Conservation (phyloP, 148 eudicot species). For the Cornus florida region DNA sequence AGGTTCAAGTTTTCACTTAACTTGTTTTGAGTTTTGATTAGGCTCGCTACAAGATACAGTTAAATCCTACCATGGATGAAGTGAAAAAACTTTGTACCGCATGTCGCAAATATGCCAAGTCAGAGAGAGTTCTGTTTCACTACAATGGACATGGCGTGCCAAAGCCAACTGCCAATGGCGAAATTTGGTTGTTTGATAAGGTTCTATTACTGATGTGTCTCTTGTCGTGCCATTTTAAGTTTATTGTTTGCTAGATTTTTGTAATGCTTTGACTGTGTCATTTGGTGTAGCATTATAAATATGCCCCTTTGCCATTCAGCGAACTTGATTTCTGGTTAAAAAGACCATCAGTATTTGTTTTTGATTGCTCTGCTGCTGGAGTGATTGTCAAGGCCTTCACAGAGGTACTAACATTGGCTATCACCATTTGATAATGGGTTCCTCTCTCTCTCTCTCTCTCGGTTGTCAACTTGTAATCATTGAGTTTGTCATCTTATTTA, state of each 20-base stretch:
- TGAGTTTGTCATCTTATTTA: constrained; percentile 12
- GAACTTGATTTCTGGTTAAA: constrained; percentile 94
- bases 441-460: background rate
- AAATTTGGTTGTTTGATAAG: constrained; percentile 97
- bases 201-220: constrained; percentile 32
- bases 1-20: background rate
- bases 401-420: constrained; percentile 49
- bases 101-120: constrained; percentile 81
- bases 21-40: constrained; percentile 25
- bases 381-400: constrained; percentile 85
- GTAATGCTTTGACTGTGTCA: constrained; percentile 9
- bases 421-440: background rate
- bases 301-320: constrained; percentile 81
- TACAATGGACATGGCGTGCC: constrained; percentile 99
- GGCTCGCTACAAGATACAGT: constrained; percentile 78
- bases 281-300: constrained; percentile 72
- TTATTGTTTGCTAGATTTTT: constrained; percentile 9
- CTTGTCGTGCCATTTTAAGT: background rate
- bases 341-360: constrained; percentile 93
- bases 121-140: constrained; percentile 94
- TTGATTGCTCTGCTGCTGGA: constrained; percentile 99
- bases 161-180: constrained; percentile 88
- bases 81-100: constrained; percentile 85
- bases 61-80: constrained; percentile 92
- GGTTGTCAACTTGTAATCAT: background rate